Conservation (phyloP, 805 yeast genomes). For the Ascoidea rubescens region DNA sequence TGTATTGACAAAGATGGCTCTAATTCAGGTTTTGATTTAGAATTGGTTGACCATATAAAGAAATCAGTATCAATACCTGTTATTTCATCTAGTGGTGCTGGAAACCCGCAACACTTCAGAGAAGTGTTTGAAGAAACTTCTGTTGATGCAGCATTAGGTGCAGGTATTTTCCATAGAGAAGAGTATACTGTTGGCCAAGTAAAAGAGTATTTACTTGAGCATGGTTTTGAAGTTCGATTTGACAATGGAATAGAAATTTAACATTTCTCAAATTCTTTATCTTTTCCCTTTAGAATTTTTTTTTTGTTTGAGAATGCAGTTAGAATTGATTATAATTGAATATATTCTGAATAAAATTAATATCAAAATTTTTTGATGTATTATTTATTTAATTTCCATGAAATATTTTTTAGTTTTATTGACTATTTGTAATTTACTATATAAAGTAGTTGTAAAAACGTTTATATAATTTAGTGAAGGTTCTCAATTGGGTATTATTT, state of each 20-base stretch:
- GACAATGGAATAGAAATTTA: constrained; percentile 19
- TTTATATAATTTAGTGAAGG: too few relatives aligned
- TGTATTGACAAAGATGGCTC: constrained; percentile 97
- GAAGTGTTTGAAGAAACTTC: constrained; percentile 73
- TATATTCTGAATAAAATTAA: neutral
- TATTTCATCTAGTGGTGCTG: constrained; percentile 97
- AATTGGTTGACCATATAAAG: constrained; percentile 69
- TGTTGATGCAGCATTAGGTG: constrained; percentile 96
- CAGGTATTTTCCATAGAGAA: constrained; percentile 95
- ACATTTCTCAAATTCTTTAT: neutral
- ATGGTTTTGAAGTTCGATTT: constrained; percentile 63
- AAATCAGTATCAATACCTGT: constrained; percentile 75
- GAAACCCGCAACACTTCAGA: constrained; percentile 78
- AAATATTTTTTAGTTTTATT: too few relatives aligned
- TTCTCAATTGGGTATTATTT: too few relatives aligned
- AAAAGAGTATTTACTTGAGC: constrained; percentile 44
- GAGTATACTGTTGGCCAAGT: constrained; percentile 83
- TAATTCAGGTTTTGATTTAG: constrained; percentile 86
- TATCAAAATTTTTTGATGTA: neutral
- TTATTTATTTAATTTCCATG: too few relatives aligned
- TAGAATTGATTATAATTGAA: neutral
- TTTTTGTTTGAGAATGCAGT: neutral
- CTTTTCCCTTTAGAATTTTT: neutral
- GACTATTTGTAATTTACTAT: too few relatives aligned
- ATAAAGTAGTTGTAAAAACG: too few relatives aligned